These are phyloP conservation scores for Aspergillus sp. DNA, from an alignment of 2,329 filamentous ascomycete species.

Conservation along the genomic window DNA sequence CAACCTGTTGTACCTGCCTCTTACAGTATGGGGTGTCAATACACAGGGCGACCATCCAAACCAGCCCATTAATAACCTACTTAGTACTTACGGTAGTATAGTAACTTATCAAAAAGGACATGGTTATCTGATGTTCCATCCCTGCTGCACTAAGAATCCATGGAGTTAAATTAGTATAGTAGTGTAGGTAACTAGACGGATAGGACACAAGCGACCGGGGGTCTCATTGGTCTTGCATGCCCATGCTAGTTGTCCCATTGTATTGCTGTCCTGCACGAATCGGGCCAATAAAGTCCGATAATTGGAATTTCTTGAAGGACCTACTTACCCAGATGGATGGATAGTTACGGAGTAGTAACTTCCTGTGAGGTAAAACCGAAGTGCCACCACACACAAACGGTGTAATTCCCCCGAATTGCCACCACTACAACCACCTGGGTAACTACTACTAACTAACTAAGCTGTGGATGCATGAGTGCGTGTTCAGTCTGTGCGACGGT, in stretches of 20 bases:
- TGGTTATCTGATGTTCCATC: not conserved
- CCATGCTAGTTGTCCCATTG: not conserved
- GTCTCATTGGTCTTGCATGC: not conserved
- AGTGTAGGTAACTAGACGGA: not conserved
- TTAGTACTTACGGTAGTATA: not conserved
- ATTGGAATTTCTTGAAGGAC: not conserved
- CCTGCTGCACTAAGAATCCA: not conserved
- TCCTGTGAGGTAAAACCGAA: not conserved
- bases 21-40: not conserved
- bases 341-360: not conserved
- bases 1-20: too few species aligned
- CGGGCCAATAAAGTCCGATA: not conserved
- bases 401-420: conserved; percentile 19
- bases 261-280: conserved; percentile 4
- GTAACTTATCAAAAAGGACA: not conserved
- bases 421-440: conserved; percentile 7
- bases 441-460: too few species aligned
- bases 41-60: not conserved
- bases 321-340: not conserved
- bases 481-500: conserved; percentile 15
- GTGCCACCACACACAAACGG: not conserved
- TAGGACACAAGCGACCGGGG: not conserved
- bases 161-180: not conserved
- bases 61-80: not conserved
- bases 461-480: conserved; percentile 19